Base-by-base conservation (phyloP, 1,284 basidiomycete species). In the Ustanciosporium gigantosporum region DNA sequence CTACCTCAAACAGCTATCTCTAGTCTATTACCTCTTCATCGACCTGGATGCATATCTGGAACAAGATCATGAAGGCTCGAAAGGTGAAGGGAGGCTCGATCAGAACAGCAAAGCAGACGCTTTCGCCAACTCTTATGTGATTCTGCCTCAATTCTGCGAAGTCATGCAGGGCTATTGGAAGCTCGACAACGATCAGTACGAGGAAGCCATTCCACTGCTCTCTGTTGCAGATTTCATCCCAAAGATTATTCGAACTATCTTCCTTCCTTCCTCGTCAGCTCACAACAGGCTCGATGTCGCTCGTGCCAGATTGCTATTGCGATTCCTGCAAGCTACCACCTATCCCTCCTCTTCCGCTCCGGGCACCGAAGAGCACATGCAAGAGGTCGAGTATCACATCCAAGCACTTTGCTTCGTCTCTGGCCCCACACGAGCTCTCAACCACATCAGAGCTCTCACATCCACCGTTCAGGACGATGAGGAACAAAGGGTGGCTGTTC, bases 161-260 rank as follows among this genome's bases (percentile, higher is more conserved):
- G 50, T 45, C n/a, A 66, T 68, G 66, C 46, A 52, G 13, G 66
- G 62, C 5, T 68, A 68, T 38, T 68, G 66, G 66, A 44, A 49
- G 16, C 52, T 68, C n/a, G 66, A 68, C 52, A 57, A 57, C 8
- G 62, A 60, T 17, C 17, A 48, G 7, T 68, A 66, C 41, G 52
- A 65, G 11, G 44, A 56, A 15, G 62, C 57, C 19, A 31, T 66
- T 8, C 57, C 62, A 0, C 17, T 57, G 31, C 52, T 66, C 11
- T 48, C 48, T 2, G 41, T 56, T 11, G 57, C 62, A 27, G 57
- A 66, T 39, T 66, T 66, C 25, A 52, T 66, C 17, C 62, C 62
- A 31, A 66, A 66, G 43, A 57, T 66, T 27, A 23, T 57, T 4
- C 51, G 62, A 34, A 60, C 57, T 5, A 47, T 66, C 29, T 66